phyloP scores from a whole-genome alignment of 495 filamentous ascomycete genomes.

The Neurospora intermedia region DNA sequence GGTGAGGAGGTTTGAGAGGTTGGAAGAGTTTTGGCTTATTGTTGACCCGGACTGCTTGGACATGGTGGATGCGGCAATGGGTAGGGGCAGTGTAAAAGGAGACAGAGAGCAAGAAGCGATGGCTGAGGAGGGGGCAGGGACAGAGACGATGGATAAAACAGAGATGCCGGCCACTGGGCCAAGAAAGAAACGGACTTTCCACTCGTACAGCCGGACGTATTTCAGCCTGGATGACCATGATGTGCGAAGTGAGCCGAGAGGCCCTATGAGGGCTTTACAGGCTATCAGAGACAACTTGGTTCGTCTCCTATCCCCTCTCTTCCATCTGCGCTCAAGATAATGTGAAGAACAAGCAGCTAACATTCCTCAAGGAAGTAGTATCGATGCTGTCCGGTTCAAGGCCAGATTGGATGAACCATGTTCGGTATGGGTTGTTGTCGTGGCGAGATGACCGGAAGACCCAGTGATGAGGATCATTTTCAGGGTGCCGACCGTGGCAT shows the following conservation, averaged over 20 bases:
- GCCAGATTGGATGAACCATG: constrained; percentile 3
- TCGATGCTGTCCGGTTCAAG: background rate
- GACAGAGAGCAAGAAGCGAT: background rate
- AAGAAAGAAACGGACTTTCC: constrained; percentile 2
- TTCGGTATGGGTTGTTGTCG: constrained; percentile 8
- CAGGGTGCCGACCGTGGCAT: no score
- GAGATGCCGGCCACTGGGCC: background rate
- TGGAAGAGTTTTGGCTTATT: constrained; percentile 12
- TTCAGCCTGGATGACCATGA: background rate
- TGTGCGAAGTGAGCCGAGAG: background rate
- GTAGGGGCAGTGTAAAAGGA: background rate
- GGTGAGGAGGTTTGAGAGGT: constrained; percentile 7
- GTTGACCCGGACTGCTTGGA: constrained; percentile 2
- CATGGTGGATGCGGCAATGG: background rate
- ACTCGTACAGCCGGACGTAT: constrained; percentile 9
- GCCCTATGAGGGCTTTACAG: constrained; percentile 5
- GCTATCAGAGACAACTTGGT: constrained; percentile 7
- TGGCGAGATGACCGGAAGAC: constrained; percentile 1
- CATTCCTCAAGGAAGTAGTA: background rate
- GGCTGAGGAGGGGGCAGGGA: background rate
- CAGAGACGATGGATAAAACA: background rate
- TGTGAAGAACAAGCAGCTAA: background rate
- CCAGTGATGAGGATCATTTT: background rate
- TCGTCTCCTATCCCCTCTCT: background rate
- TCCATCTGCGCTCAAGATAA: background rate